Percentiles rank a stretch among this genome's conserved stretches.
phyloP scores from a whole-genome alignment of 2,329 filamentous ascomycete species.

The Pochonia chlamydosporia region DNA sequence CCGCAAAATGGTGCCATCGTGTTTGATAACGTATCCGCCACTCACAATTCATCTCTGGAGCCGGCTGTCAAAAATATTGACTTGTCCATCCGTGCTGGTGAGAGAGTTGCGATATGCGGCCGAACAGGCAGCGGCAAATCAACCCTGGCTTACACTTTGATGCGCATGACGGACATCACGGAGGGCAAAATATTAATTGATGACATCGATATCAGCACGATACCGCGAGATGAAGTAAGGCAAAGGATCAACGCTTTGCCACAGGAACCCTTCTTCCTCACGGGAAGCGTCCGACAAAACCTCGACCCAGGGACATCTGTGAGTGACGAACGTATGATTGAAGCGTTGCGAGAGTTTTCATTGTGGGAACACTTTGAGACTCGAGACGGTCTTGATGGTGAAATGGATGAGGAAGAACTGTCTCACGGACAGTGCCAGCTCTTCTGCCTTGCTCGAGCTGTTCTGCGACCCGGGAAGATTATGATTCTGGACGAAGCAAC shows the following conservation, averaged over 20 bases:
- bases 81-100: slow-evolving; percentile 24
- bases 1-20: slow-evolving; percentile 18
- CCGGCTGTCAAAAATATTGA: slow-evolving; percentile 22
- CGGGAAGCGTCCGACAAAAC: slow-evolving; percentile 42
- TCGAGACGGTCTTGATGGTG: slow-evolving; percentile 30
- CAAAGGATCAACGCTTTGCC: slow-evolving; percentile 36
- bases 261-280: slow-evolving; percentile 46
- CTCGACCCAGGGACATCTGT: slow-evolving; percentile 34
- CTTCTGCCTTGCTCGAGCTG: slow-evolving; percentile 31
- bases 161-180: slow-evolving; percentile 41
- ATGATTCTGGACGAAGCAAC: slow-evolving; percentile 8
- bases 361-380: slow-evolving; percentile 34
- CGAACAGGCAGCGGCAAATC: slow-evolving; percentile 30
- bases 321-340: slow-evolving; percentile 34
- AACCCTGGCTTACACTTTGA: slow-evolving; percentile 34
- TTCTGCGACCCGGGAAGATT: slow-evolving; percentile 23
- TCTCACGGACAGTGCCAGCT: slow-evolving; percentile 41
- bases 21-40: slow-evolving; percentile 22
- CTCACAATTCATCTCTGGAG: slow-evolving; percentile 17
- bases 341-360: slow-evolving; percentile 37
- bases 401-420: slow-evolving; percentile 23
- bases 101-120: slow-evolving; percentile 38
- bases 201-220: slow-evolving; percentile 26
- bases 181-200: slow-evolving; percentile 38
- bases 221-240: slow-evolving; percentile 18